These are phyloP conservation scores for Fusarium brevicatenulatum DNA, from an alignment of 2,329 filamentous ascomycete genomes.

Conservation along the genomic window DNA sequence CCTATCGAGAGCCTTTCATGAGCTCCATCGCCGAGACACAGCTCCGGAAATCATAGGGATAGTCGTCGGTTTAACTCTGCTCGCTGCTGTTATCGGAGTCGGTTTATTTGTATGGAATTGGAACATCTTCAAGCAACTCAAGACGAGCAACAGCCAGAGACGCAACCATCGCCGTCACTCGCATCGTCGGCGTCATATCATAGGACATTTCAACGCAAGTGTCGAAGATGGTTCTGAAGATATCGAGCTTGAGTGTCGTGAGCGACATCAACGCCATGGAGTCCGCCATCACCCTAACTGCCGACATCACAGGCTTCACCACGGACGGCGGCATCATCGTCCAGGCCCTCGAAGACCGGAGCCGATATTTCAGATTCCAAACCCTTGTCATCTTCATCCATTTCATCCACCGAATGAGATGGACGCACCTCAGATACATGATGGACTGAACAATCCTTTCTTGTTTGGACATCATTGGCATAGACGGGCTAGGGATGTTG, in stretches of 20 bases:
- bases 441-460: not conserved
- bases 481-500: not conserved
- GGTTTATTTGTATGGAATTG: conserved; percentile 24
- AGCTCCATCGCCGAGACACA: conserved; percentile 13
- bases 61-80: conserved; percentile 16
- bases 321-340: not conserved
- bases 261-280: not conserved
- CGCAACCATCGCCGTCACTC: not conserved
- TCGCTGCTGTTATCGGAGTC: conserved; percentile 5
- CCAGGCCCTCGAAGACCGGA: conserved; percentile 10
- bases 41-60: conserved; percentile 15
- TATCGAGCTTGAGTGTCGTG: not conserved
- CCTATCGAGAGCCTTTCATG: not conserved
- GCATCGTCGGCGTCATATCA: not conserved
- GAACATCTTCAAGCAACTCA: not conserved
- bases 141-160: not conserved
- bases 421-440: conserved; percentile 41
- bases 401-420: conserved; percentile 28
- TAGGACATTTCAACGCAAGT: not conserved
- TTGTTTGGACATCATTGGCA: not conserved
- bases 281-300: not conserved
- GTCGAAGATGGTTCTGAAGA: not conserved
- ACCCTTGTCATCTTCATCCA: not conserved
- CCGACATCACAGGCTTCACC: conserved; percentile 14
- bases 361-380: not conserved